Evolutionary conservation across 345 rosid species (phyloP).

Genomic region (Melastoma malabathricum): DNA sequence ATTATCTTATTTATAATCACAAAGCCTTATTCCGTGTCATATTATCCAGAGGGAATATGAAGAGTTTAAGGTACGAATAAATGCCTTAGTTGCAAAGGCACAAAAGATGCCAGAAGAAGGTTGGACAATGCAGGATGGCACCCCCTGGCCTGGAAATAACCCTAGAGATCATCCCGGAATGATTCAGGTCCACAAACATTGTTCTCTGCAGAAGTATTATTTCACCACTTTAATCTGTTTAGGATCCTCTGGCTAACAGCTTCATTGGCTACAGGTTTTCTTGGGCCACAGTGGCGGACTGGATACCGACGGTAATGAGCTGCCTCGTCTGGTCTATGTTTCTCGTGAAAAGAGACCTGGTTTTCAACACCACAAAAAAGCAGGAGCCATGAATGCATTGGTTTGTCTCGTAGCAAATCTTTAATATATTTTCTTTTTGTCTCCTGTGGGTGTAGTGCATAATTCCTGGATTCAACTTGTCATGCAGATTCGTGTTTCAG

Average conservation of each 20-base stretch:
- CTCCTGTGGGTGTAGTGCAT: not conserved
- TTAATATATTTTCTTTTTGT: not conserved
- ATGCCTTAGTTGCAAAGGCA: conserved; percentile 98
- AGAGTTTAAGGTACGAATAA: conserved; percentile 96
- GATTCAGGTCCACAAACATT: conserved; percentile 51
- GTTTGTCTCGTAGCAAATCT: conserved; percentile 29
- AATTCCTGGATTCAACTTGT: conserved; percentile 3
- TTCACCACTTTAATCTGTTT: not conserved
- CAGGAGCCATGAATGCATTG: conserved; percentile 99
- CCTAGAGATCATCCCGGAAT: conserved; percentile 99
- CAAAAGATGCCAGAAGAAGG: conserved; percentile 99
- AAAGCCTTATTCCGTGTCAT: not conserved
- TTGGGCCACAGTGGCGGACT: conserved; percentile 97
- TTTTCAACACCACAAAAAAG: conserved; percentile 99
- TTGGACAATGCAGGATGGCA: conserved; percentile 99
- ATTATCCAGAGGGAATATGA: conserved; percentile 87
- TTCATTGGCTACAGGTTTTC: conserved; percentile 48
- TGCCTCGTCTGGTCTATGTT: conserved; percentile 97
- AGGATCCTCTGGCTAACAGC: conserved; percentile 3
- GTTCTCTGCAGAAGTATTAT: not conserved
- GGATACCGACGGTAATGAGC: conserved; percentile 96
- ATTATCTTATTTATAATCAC: not conserved
- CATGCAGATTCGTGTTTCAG: conserved; percentile 90
- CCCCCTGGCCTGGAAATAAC: conserved; percentile 99
- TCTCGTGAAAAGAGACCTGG: conserved; percentile 99